Conservation (phyloP, 768 basidiomycete genomes). For the Tylopilus plumbeoviolaceoides region DNA sequence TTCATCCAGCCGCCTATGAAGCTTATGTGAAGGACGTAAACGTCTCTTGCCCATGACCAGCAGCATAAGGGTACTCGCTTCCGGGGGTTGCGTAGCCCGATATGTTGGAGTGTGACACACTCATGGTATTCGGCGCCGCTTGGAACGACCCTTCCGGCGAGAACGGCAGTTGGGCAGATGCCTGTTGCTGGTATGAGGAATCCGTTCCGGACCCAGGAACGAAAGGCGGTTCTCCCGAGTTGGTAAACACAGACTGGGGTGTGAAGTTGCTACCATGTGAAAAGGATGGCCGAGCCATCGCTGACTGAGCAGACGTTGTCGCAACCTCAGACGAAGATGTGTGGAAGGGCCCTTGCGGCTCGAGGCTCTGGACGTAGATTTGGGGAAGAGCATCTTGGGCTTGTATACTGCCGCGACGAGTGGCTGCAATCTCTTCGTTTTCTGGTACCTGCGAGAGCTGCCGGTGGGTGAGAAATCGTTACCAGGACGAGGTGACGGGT, state of each 20-base stretch:
- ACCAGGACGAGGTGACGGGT: background rate
- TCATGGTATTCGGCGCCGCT: constrained; percentile 10
- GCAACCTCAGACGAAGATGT: constrained; percentile 17
- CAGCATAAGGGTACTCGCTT: constrained; percentile 19
- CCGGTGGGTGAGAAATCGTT: constrained; percentile 1
- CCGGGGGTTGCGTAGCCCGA: constrained; percentile 16
- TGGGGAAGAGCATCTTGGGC: constrained; percentile 18
- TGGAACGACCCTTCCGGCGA: constrained; percentile 18
- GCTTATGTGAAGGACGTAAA: constrained; percentile 19
- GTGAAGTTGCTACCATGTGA: constrained; percentile 12
- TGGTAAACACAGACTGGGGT: constrained; percentile 10
- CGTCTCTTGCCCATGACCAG: constrained; percentile 24
- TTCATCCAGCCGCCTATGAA: background rate
- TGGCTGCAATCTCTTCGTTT: constrained; percentile 17
- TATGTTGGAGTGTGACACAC: constrained; percentile 12
- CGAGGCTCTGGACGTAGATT: constrained; percentile 20
- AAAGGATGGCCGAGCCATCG: constrained; percentile 17
- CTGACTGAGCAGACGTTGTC: constrained; percentile 13
- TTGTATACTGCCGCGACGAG: constrained; percentile 28
- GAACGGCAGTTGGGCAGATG: constrained; percentile 16
- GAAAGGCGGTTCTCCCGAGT: constrained; percentile 17
- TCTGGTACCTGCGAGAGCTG: constrained; percentile 23
- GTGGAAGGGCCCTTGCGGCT: constrained; percentile 15
- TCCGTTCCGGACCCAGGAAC: constrained; percentile 11
- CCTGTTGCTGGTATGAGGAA: constrained; percentile 12